These are phyloP conservation scores for Flaveria floridana DNA, from an alignment of 140 eudicot genomes.

Conservation along the genomic window DNA sequence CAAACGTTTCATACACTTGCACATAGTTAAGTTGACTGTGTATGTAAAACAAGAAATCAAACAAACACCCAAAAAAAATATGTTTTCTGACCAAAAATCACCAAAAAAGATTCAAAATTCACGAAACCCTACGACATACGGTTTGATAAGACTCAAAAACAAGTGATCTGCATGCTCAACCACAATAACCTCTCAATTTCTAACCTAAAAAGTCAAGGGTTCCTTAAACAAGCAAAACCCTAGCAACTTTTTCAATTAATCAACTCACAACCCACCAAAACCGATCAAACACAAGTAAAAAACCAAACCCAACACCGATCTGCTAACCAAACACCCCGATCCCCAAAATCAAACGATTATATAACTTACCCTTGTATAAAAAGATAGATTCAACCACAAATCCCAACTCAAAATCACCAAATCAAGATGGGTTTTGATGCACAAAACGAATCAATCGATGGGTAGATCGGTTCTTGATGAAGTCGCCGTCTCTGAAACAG, in stretches of 20 bases:
- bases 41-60: background rate
- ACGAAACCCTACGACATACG: background rate
- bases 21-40: no score
- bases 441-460: conserved; percentile 23
- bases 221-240: conserved; percentile 1
- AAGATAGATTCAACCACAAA: background rate
- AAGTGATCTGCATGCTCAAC: conserved; percentile 12
- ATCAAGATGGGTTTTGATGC: conserved; percentile 15
- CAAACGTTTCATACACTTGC: background rate
- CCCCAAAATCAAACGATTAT: conserved; percentile 9
- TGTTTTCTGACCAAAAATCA: background rate
- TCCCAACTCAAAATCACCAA: conserved; percentile 19
- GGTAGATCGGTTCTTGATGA: conserved; percentile 30
- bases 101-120: background rate
- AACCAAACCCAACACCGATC: conserved; percentile 37
- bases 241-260: background rate
- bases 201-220: background rate
- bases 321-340: background rate
- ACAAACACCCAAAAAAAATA: background rate
- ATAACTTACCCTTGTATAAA: conserved; percentile 33
- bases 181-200: background rate
- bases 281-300: background rate
- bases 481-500: conserved; percentile 42
- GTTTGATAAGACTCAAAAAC: conserved; percentile 7
- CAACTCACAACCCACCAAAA: background rate